phyloP scores from a whole-genome alignment of 2,329 filamentous ascomycete genomes.

The Grosmannia clavigera region DNA sequence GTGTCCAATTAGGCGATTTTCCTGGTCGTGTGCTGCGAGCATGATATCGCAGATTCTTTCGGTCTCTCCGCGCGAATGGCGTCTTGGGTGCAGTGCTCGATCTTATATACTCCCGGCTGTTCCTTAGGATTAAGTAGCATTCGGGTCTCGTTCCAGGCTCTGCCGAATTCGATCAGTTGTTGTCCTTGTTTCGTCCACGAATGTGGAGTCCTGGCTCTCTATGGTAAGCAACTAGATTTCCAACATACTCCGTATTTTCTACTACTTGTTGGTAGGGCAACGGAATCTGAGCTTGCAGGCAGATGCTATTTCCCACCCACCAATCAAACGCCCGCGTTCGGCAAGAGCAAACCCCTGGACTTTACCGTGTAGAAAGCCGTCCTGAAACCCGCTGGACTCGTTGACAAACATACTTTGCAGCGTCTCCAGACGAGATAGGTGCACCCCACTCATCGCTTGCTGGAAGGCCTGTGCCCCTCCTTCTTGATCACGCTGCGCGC shows the following conservation, averaged over 20 bases:
- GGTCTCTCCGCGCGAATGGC: not conserved
- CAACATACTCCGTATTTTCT: not conserved
- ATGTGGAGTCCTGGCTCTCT: not conserved
- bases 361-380: not conserved
- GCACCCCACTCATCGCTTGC: not conserved
- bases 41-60: slow-evolving; percentile 29
- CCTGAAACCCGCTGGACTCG: not conserved
- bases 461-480: not conserved
- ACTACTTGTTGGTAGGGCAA: not conserved
- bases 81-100: not conserved
- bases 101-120: not conserved
- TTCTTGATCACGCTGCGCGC: slow-evolving; percentile 3
- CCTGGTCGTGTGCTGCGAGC: slow-evolving; percentile 74
- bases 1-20: slow-evolving; percentile 69
- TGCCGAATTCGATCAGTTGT: not conserved
- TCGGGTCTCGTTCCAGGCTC: not conserved
- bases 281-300: not conserved
- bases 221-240: not conserved
- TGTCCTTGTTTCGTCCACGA: not conserved
- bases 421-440: not conserved
- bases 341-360: not conserved
- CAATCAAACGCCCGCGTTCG: not conserved
- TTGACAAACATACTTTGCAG: not conserved
- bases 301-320: not conserved
- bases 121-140: not conserved